phyloP scores from a whole-genome alignment of 2,329 filamentous ascomycete species.

The Hypoxylon sp. region DNA sequence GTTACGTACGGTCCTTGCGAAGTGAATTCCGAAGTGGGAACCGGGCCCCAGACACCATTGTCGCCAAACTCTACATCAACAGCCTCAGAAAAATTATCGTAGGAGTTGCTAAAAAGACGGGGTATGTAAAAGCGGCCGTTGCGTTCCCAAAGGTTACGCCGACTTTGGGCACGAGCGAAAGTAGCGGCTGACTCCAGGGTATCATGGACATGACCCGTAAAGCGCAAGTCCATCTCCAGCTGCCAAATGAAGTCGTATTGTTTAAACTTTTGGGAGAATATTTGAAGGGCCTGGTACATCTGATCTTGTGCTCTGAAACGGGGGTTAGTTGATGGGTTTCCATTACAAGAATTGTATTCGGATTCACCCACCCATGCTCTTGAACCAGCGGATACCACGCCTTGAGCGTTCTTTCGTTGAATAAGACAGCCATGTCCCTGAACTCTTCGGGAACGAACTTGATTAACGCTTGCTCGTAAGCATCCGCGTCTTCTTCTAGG shows the following conservation, averaged over 20 bases:
- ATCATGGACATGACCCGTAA: conserved; percentile 73
- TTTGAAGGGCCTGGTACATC: conserved; percentile 51
- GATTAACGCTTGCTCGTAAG: conserved; percentile 66
- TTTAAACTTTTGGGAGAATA: conserved; percentile 73
- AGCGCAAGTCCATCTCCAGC: conserved; percentile 76
- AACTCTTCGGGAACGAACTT: conserved; percentile 73
- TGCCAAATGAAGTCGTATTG: conserved; percentile 75
- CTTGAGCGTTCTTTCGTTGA: conserved; percentile 76
- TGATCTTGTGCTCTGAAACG: conserved; percentile 39
- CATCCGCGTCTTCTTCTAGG: conserved; percentile 66
- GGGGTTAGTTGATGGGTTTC: conserved; percentile 1
- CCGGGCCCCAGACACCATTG: conserved; percentile 64
- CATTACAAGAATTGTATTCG: not conserved
- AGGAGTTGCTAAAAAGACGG: conserved; percentile 73
- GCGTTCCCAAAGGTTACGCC: conserved; percentile 80
- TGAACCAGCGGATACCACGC: conserved; percentile 75
- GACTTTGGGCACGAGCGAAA: conserved; percentile 76
- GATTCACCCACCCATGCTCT: conserved; percentile 54
- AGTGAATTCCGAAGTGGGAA: conserved; percentile 62
- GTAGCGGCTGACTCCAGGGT: conserved; percentile 60
- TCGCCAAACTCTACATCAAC: conserved; percentile 63
- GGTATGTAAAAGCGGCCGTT: conserved; percentile 82
- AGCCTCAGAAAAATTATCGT: conserved; percentile 69
- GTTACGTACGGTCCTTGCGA: conserved; percentile 58
- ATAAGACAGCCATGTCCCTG: conserved; percentile 75